A percentile compares a stretch with the other conserved stretches of the same genome.
Conservation (phyloP, 345 rosid genomes). For the Corchorus capsularis region DNA sequence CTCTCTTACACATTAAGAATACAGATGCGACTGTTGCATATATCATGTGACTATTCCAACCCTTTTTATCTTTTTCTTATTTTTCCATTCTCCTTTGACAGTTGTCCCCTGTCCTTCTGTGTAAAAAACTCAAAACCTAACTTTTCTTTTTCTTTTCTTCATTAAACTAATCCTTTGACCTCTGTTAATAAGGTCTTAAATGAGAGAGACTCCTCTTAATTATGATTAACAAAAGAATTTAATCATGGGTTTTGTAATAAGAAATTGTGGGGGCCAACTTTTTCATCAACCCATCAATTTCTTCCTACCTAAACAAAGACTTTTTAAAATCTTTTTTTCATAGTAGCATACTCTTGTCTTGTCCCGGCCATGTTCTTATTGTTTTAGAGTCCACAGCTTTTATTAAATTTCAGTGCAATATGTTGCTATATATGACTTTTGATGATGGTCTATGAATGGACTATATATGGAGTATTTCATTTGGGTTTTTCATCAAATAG, state of each 20-base stretch:
- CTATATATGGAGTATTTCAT: background rate
- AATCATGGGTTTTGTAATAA: background rate
- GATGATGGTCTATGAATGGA: background rate
- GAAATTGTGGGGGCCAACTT: conserved; percentile 31
- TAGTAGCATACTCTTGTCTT: conserved; percentile 21
- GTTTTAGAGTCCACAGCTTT: conserved; percentile 20
- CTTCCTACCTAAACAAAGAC: conserved; percentile 59
- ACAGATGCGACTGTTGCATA: conserved; percentile 42
- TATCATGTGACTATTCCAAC: conserved; percentile 37
- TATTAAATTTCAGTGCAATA: conserved; percentile 15
- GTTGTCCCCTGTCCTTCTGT: conserved; percentile 28
- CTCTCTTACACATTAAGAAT: conserved; percentile 26
- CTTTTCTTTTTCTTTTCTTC: conserved; percentile 29
- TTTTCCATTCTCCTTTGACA: conserved; percentile 30
- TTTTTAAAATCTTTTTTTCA: conserved; percentile 37
- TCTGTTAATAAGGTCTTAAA: background rate
- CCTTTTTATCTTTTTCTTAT: conserved; percentile 7
- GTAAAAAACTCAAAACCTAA: background rate
- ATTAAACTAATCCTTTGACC: conserved; percentile 47
- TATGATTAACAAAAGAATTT: background rate
- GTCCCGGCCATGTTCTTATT: conserved; percentile 31
- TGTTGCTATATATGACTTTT: conserved; percentile 22
- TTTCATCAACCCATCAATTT: conserved; percentile 42
- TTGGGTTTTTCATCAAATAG: conserved; percentile 16
- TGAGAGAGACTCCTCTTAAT: conserved; percentile 11